Evolutionary conservation across 805 yeast genomes (phyloP), one percentile per base, ranked within the genome.

Genomic region (Yamadazyma scolyti): DNA sequence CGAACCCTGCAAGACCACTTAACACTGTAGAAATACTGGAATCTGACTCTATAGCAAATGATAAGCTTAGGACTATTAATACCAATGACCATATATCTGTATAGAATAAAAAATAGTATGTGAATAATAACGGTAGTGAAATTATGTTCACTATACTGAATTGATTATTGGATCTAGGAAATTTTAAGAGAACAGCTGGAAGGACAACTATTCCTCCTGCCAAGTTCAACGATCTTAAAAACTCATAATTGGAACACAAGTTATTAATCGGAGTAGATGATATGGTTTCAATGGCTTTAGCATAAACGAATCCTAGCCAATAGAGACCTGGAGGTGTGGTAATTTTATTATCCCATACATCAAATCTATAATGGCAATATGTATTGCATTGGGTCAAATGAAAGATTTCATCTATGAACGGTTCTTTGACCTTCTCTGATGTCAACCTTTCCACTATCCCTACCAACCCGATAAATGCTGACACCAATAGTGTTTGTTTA

Each of bases 251-350:
- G 15, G 14, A 27, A 31, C 60, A 55, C 1, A 46, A 33, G 9
- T 17, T 17, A 16, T 21, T 22, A 8, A 29, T 16, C 8, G 34
- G 33, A 4, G 9, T 9, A 8, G 21, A 13, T 2, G 35, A 14
- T 5, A 34, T 11, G 3, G 20, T 9, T 23, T 34, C 13, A 37
- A 77, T 39, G 3, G 68, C 29, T 20, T 56, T 56, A 6, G 61
- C 27, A 39, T 67, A 72, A 3, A 43, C 39, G 19, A 57, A 56
- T 4, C 75, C 76, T 7, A 75, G 40, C 5, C 55, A 34, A 51
- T 93, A 90, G 11, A 90, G 61, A 0, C 97, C 98, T 1, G 97
- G 97, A 1, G 98, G 98, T 0, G 98, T 93, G 2, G 98, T 90
- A 51, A 93, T 87, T 50, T 90, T 89, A 9, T 78, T 70, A 54